Conservation (phyloP, 2,329 filamentous ascomycete species). For the Diplocarpon mali region DNA sequence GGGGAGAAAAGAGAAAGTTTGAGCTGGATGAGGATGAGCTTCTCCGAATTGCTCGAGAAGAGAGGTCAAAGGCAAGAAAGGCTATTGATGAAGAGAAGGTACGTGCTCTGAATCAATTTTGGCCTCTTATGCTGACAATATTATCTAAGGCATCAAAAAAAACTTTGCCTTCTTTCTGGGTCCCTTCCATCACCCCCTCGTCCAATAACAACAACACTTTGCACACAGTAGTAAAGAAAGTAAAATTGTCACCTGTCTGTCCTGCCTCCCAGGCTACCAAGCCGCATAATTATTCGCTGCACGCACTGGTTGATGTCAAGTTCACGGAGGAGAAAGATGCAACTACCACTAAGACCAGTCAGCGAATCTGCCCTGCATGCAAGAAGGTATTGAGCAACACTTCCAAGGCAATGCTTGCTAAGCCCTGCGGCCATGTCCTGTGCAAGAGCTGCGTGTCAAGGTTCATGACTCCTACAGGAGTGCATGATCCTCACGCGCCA, state of each 20-base stretch:
- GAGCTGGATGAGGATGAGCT: slow-evolving; percentile 71
- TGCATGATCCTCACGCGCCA: slow-evolving; percentile 48
- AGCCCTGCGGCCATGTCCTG: slow-evolving; percentile 84
- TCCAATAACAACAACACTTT: slow-evolving; percentile 47
- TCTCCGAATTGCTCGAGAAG: slow-evolving; percentile 54
- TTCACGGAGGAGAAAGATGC: slow-evolving; percentile 62
- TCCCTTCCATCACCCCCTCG: slow-evolving; percentile 68
- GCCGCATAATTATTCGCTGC: slow-evolving; percentile 67
- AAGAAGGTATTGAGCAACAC: slow-evolving; percentile 73
- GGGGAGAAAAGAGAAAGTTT: slow-evolving; percentile 61
- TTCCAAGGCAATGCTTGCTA: slow-evolving; percentile 70
- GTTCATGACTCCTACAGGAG: slow-evolving; percentile 57
- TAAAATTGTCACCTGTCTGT: slow-evolving; percentile 62
- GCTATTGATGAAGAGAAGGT: slow-evolving; percentile 66
- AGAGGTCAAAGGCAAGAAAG: slow-evolving; percentile 57
- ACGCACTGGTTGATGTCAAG: slow-evolving; percentile 61
- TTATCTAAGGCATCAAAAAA: slow-evolving; percentile 44
- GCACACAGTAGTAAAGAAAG: slow-evolving; percentile 45
- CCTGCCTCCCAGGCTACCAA: slow-evolving; percentile 58
- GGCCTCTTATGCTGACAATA: slow-evolving; percentile 1
- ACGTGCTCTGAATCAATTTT: slow-evolving; percentile 6
- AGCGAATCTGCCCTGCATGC: slow-evolving; percentile 70
- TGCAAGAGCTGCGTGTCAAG: slow-evolving; percentile 77
- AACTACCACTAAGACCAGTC: slow-evolving; percentile 33
- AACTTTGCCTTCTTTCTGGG: slow-evolving; percentile 81